Percentiles rank a stretch among this genome's conserved stretches.
phyloP scores from a whole-genome alignment of 257 asterid genomes.

The Gentiana straminea region DNA sequence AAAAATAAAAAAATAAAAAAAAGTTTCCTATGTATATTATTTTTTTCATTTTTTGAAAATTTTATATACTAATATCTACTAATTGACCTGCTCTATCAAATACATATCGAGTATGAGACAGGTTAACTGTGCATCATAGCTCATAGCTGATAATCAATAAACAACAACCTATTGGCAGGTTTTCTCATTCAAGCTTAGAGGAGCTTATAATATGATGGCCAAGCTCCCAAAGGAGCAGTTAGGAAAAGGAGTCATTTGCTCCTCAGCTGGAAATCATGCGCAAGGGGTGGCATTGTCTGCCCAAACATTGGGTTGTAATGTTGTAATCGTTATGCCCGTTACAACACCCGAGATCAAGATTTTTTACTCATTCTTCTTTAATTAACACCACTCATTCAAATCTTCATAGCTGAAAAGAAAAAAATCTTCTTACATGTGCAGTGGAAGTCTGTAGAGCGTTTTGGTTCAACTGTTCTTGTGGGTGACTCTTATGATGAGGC shows the following conservation, averaged over 20 bases:
- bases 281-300: constrained; percentile 95
- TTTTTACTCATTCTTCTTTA: constrained; percentile 3
- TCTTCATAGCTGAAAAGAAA: background rate
- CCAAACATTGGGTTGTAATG: constrained; percentile 50
- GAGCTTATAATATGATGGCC: constrained; percentile 99
- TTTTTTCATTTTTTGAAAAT: too few relatives aligned
- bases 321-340: constrained; percentile 84
- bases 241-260: constrained; percentile 79
- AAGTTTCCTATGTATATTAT: too few relatives aligned
- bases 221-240: constrained; percentile 65
- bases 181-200: constrained; percentile 86
- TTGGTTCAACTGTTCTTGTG: constrained; percentile 82
- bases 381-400: background rate
- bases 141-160: too few relatives aligned
- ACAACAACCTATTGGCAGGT: constrained; percentile 30
- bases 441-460: constrained; percentile 84
- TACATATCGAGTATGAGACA: too few relatives aligned
- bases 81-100: too few relatives aligned
- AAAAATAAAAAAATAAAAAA: too few relatives aligned
- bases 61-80: too few relatives aligned
- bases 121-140: too few relatives aligned
- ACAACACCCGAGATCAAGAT: constrained; percentile 97
- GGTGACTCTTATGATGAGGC: constrained; percentile 97
- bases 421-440: constrained; percentile 6
- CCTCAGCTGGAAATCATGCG: constrained; percentile 98